Percentiles rank a stretch among this genome's conserved stretches.
These are phyloP conservation scores for Carallia pectinifolia DNA, from an alignment of 345 rosid genomes.

Conservation along the genomic window DNA sequence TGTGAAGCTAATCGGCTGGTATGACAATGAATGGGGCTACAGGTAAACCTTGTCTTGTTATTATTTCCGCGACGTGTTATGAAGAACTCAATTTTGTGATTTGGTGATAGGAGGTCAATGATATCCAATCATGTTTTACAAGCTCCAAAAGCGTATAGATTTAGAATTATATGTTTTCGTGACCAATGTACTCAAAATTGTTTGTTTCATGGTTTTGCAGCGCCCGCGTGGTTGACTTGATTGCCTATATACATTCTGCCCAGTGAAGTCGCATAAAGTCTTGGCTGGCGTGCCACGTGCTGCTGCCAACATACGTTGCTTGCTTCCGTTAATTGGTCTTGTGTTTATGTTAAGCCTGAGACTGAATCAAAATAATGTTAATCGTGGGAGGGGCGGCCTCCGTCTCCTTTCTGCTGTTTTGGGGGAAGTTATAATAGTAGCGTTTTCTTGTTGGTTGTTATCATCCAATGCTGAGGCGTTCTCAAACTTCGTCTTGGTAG, in stretches of 20 bases:
- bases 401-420: not conserved
- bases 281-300: not conserved
- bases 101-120: not conserved
- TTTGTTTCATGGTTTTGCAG: conserved; percentile 13
- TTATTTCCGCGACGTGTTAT: no score
- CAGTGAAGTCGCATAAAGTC: not conserved
- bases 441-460: not conserved
- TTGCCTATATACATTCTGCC: conserved; percentile 8
- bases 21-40: conserved; percentile 34
- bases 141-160: no score
- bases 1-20: conserved; percentile 25
- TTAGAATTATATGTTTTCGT: no score
- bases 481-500: no score
- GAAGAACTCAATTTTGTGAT: no score
- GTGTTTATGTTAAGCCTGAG: not conserved
- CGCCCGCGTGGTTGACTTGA: conserved; percentile 29
- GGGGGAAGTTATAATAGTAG: not conserved
- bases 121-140: no score
- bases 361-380: conserved; percentile 7
- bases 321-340: not conserved
- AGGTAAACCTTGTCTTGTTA: conserved; percentile 15
- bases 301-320: not conserved
- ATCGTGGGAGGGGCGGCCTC: not conserved
- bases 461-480: not conserved
- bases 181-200: not conserved